A percentile compares a stretch with the other conserved stretches of the same genome.
phyloP scores from a whole-genome alignment of 805 yeast genomes.

The Schizosaccharomyces octosporus region DNA sequence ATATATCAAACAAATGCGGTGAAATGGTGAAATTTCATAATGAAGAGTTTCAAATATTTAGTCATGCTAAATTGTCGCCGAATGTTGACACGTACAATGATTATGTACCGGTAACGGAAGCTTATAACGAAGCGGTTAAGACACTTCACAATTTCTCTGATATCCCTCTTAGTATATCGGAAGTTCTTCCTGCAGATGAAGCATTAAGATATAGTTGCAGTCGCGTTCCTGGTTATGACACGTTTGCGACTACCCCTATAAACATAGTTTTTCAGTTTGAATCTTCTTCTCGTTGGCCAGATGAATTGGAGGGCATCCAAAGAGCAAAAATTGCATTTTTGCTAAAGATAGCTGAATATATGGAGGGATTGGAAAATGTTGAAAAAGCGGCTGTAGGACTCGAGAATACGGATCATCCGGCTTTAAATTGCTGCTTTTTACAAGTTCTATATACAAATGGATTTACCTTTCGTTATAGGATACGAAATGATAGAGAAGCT shows the following conservation, averaged over 20 bases:
- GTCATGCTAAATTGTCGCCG: slow-evolving; percentile 9
- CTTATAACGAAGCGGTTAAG: slow-evolving; percentile 30
- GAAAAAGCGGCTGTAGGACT: slow-evolving; percentile 33
- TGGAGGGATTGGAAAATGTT: slow-evolving; percentile 16
- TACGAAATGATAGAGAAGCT: slow-evolving; percentile 68
- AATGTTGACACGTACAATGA: slow-evolving; percentile 1
- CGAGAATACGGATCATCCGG: slow-evolving; percentile 23
- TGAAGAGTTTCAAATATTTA: slow-evolving; percentile 17
- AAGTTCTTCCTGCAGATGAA: slow-evolving; percentile 51
- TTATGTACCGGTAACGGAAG: slow-evolving; percentile 12
- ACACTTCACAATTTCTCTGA: slow-evolving; percentile 23
- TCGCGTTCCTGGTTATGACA: slow-evolving; percentile 50
- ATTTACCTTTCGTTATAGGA: slow-evolving; percentile 54
- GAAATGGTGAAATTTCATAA: slow-evolving; percentile 10
- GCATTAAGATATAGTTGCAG: slow-evolving; percentile 53
- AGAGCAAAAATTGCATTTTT: slow-evolving; percentile 77
- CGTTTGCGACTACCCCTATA: slow-evolving; percentile 15
- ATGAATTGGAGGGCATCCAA: slow-evolving; percentile 62
- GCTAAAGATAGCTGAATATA: slow-evolving; percentile 33
- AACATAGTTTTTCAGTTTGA: slow-evolving; percentile 72
- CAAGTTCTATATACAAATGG: slow-evolving; percentile 71
- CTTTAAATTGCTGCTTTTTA: slow-evolving; percentile 21
- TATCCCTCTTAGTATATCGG: slow-evolving; percentile 46
- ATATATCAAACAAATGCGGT: slow-evolving; percentile 21
- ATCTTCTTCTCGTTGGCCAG: slow-evolving; percentile 85